phyloP scores from a whole-genome alignment of 108 stramenopile genomes.

The Nannochloropsis oceanica region DNA sequence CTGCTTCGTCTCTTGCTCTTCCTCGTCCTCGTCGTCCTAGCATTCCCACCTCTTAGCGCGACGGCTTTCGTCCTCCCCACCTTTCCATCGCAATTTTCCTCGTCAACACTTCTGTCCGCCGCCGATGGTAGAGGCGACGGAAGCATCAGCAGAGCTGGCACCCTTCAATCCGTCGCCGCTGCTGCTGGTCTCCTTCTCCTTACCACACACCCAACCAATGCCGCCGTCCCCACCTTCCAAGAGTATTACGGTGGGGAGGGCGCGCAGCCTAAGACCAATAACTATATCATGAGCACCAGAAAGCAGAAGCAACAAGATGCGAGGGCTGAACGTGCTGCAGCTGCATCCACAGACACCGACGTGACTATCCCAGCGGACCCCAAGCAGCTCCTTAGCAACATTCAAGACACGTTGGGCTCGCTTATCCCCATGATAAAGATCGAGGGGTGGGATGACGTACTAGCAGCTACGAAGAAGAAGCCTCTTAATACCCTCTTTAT shows the following conservation, averaged over 20 bases:
- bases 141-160: not conserved
- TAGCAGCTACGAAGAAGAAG: not conserved
- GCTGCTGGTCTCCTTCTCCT: not conserved
- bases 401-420: not conserved
- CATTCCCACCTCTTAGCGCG: not conserved
- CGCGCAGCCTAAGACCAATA: not conserved
- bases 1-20: not conserved
- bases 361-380: not conserved
- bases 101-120: not conserved
- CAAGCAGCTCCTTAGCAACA: not conserved
- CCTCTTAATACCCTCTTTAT: not conserved
- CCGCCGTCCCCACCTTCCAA: not conserved
- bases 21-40: not conserved
- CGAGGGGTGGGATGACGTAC: not conserved
- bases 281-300: not conserved
- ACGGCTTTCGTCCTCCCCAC: not conserved
- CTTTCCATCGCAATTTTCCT: not conserved
- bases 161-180: not conserved
- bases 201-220: not conserved
- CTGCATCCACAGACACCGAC: not conserved
- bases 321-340: not conserved
- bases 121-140: not conserved
- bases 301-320: not conserved
- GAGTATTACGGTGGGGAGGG: not conserved
- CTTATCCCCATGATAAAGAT: not conserved